Conservation (phyloP, 257 asterid genomes). For the Nemophila menziesii region DNA sequence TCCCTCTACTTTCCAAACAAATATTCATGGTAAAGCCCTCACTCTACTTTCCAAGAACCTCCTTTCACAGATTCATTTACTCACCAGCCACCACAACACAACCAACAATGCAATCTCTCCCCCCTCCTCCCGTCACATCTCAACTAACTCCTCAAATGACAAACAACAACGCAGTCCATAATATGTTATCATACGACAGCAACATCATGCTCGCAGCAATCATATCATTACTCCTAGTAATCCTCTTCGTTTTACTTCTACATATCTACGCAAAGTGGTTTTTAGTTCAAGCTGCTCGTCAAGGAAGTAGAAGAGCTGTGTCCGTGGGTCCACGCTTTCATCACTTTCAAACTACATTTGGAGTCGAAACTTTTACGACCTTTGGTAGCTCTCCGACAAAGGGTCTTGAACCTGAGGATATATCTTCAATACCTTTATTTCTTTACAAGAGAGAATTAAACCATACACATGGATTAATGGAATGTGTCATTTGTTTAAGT, state of each 20-base stretch:
- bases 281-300: constrained; percentile 13
- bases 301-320: constrained; percentile 7
- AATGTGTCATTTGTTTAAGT: constrained; percentile 47
- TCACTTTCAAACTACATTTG: constrained; percentile 9
- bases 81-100: not conserved
- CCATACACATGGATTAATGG: constrained; percentile 12
- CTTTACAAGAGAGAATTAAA: constrained; percentile 6
- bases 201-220: constrained; percentile 37
- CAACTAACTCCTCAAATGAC: not conserved
- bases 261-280: constrained; percentile 35
- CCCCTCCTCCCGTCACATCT: constrained; percentile 2
- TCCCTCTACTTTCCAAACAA: no score
- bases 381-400: constrained; percentile 7
- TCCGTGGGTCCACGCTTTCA: constrained; percentile 8
- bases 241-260: constrained; percentile 25
- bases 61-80: not conserved
- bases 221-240: constrained; percentile 24
- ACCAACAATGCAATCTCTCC: constrained; percentile 5
- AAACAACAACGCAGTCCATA: constrained; percentile 4
- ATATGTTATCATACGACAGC: constrained; percentile 23
- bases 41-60: not conserved
- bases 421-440: constrained; percentile 21
- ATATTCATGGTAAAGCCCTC: not conserved
- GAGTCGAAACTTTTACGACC: constrained; percentile 3
- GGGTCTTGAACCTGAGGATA: constrained; percentile 19